Base-by-base conservation (phyloP, 805 yeast species). In the Yamadazyma ubonensis region DNA sequence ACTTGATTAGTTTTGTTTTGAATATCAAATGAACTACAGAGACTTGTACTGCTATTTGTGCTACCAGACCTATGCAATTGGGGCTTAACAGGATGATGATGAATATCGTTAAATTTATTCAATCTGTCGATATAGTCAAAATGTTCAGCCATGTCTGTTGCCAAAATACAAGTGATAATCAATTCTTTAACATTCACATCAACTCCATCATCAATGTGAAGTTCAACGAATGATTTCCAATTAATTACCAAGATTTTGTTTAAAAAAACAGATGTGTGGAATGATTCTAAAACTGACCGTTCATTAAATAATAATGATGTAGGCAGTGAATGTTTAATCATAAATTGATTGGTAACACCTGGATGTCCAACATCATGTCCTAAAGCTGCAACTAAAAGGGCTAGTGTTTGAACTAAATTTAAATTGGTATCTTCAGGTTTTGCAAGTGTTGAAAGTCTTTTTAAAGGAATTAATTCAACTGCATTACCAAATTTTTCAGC, bases 311-410 rank as follows among this genome's bases (percentile, higher is more conserved):
- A 52, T 39, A 62, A 57, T 2, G 91, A 77, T 17, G 88, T 70
- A 8, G 88, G 87, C 0, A 93, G 74, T 6, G 71, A 58, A 50
- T 78, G 58, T 43, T 75, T 68, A 17, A 70, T 65, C 58, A 91
- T 65, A 48, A 88, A 79, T 26, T 78, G 76, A 59, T 88, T 87
- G 10, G 95, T 88, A n/a, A 89, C 79, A 2, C 98, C 99, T 0
- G 98, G 98, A 61, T 93, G 99, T 16, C 96, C 96, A 22, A 86
- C 79, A 60, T 93, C 99, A 64, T 93, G 99, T 38, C 98, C 98
- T 30, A 90, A 64, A 1, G 96, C 93, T 0, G 96, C 86, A 9
- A 90, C 67, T 23, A 86, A 71, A 19, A 88, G 62, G 1, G 84
- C 76, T 33, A 85, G 63, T 2, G 73, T 69, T 49, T 83, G 83